Percentiles rank a stretch among this genome's conserved stretches.
Conservation (phyloP, 106 monocot species). For the Dactylorhiza incarnata region DNA sequence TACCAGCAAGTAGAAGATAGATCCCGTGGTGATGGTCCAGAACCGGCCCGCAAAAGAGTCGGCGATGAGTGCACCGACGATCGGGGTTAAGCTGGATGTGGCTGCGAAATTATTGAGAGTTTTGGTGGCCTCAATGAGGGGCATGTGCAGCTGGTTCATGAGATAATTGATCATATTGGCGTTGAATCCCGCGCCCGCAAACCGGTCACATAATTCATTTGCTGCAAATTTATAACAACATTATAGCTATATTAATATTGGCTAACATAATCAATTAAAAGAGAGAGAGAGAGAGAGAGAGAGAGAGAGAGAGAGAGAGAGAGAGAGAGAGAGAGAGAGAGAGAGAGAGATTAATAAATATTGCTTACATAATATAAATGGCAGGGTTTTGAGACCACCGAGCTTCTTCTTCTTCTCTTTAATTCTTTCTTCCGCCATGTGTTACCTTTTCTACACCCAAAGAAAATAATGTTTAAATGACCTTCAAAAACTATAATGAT, state of each 20-base stretch:
- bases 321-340: background rate
- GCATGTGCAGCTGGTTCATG: constrained; percentile 33
- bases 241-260: no score
- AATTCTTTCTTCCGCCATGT: constrained; percentile 19
- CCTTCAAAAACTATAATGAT: no score
- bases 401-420: constrained; percentile 13
- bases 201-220: constrained; percentile 37
- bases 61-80: constrained; percentile 33
- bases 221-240: constrained; percentile 10
- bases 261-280: no score
- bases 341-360: no score
- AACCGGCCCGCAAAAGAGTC: constrained; percentile 40
- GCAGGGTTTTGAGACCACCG: constrained; percentile 55
- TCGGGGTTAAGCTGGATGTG: constrained; percentile 23
- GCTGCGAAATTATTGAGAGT: constrained; percentile 36
- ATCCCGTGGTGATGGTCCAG: constrained; percentile 37
- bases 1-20: constrained; percentile 31
- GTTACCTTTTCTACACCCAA: background rate
- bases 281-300: no score
- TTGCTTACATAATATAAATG: constrained; percentile 56
- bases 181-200: constrained; percentile 27
- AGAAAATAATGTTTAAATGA: background rate
- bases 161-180: constrained; percentile 44
- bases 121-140: constrained; percentile 34
- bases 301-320: background rate